Base-by-base conservation (phyloP, 805 yeast species). In the Ascoidea asiatica region DNA sequence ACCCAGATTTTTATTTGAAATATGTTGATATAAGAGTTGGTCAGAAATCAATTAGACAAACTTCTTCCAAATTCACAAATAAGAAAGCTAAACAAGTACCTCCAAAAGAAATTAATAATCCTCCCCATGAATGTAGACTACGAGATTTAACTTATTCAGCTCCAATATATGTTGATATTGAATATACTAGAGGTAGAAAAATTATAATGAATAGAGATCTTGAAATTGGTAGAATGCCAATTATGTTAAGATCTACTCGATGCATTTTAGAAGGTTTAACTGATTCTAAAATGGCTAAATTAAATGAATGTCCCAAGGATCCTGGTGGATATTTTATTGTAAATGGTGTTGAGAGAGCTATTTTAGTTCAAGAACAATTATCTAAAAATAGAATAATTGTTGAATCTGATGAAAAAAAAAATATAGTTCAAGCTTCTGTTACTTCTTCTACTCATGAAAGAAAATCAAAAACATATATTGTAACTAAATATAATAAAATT, bases 311-410 rank as follows among this genome's bases (percentile, higher is more conserved):
- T 63, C 98, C 98, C 0, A 69, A 92, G 42, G 98, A 92, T 64
- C 98, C 98, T 5, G 98, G 98, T 65, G 98, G 98, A 56, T 92
- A 92, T 59, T 92, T 92, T 57, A 85, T 90, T 57, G 97, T 90
- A 42, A 90, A 90, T 59, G 98, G 98, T 61, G 92, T 98, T 0
- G 98, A 92, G 56, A 92, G 92, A 61, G 98, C 92, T 40, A 92
- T 92, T 50, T 72, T 92, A 53, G 94, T 92, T 39, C 98, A 92
- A 63, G 98, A 92, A 63, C 98, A 92, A 69, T 70, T 92, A 60
- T 81, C 95, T 43, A 92, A 92, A 65, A 92, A 92, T 64, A 85
- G 98, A 73, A 92, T 92, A 58, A 88, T 92, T 56, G 98, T 92
- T 13, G 99, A 92, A 63, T 92, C 96, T 1, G 99, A 92, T 60